Conservation (phyloP, 192 early-diverging fungal genomes). For the Thamnidium elegans region DNA sequence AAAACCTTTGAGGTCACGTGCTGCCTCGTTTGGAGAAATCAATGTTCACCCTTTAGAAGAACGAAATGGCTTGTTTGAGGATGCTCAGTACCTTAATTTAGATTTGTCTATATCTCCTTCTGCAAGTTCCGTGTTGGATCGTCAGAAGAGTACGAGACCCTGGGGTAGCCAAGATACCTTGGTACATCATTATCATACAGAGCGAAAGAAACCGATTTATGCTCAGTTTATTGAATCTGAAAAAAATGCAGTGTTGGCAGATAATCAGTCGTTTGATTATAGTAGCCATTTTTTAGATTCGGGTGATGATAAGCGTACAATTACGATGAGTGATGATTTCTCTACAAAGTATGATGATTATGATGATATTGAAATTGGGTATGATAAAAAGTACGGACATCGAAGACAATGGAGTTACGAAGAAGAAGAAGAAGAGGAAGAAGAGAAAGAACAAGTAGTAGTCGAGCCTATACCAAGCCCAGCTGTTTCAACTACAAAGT, state of each 20-base stretch:
- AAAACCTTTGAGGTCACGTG: background rate
- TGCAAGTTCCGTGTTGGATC: conserved; percentile 3
- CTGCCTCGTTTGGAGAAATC: conserved; percentile 4
- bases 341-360: conserved; percentile 11
- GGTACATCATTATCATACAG: conserved; percentile 10
- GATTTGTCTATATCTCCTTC: conserved; percentile 16
- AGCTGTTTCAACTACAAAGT: background rate
- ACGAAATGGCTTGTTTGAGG: conserved; percentile 8
- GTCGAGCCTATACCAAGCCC: background rate
- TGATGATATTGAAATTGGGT: background rate
- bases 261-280: conserved; percentile 5
- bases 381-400: background rate
- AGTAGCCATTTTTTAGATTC: background rate
- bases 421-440: background rate
- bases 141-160: background rate
- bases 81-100: conserved; percentile 15
- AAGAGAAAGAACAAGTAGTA: no score
- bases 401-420: background rate
- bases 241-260: conserved; percentile 4
- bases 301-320: conserved; percentile 3
- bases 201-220: conserved; percentile 17
- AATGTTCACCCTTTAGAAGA: conserved; percentile 10
- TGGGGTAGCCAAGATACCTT: conserved; percentile 31
- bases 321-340: conserved; percentile 11
- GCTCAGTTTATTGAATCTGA: conserved; percentile 16